A percentile compares a stretch with the other conserved stretches of the same genome.
Evolutionary conservation across 1,284 basidiomycete species (phyloP).

Genomic region (Xerocomus nothofagi): DNA sequence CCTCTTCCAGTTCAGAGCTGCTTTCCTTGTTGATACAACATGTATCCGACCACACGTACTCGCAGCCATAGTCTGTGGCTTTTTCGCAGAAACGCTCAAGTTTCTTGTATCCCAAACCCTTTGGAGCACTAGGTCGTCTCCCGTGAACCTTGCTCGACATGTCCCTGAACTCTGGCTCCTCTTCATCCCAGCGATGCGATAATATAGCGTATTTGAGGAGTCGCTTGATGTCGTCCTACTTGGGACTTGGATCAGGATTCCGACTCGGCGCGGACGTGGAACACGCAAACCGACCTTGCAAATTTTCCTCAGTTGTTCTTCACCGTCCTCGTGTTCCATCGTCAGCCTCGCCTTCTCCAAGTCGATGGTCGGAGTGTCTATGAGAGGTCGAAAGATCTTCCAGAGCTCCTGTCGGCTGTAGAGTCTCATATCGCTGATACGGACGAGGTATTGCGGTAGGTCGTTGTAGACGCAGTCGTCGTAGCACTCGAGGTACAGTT

Average conservation of each 20-base stretch:
- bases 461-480: constrained; percentile 4
- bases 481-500: not conserved
- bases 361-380: not conserved
- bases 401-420: not conserved
- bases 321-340: not conserved
- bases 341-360: not conserved
- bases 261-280: not conserved
- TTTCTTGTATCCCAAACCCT: not conserved
- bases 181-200: constrained; percentile 5
- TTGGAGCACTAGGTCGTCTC: not conserved
- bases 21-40: constrained; percentile 1
- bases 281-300: not conserved
- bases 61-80: not conserved
- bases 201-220: constrained; percentile 7
- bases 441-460: constrained; percentile 1
- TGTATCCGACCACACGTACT: constrained; percentile 1
- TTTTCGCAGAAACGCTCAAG: not conserved
- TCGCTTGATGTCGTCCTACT: not conserved
- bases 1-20: constrained; percentile 4
- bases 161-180: constrained; percentile 1
- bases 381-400: not conserved
- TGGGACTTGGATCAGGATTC: not conserved
- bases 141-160: constrained; percentile 1
- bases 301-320: not conserved
- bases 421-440: constrained; percentile 2